Conservation (phyloP, 2,329 filamentous ascomycete species). For the Fusarium robinianum region DNA sequence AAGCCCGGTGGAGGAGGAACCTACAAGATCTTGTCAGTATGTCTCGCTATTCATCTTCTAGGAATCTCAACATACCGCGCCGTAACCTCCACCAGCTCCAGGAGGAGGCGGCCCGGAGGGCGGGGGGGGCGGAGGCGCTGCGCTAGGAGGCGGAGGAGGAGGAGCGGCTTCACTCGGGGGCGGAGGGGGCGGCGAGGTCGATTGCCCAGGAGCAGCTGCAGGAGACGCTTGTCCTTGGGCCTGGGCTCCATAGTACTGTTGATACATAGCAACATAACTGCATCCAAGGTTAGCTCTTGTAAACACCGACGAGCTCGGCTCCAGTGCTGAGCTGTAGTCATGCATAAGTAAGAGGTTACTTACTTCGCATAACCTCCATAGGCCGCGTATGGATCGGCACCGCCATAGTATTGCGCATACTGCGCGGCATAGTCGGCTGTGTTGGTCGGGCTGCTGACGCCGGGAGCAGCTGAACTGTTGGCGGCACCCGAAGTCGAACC, state of each 20-base stretch:
- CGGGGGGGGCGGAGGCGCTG: constrained; percentile 56
- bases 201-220: constrained; percentile 47
- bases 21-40: constrained; percentile 40
- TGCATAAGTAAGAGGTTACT: constrained; percentile 28
- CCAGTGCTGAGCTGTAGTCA: not conserved
- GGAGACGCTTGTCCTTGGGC: constrained; percentile 53
- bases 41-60: not conserved
- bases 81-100: constrained; percentile 55
- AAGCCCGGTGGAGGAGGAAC: constrained; percentile 62
- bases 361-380: constrained; percentile 88
- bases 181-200: constrained; percentile 60
- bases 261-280: constrained; percentile 72
- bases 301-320: not conserved
- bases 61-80: constrained; percentile 57
- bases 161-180: constrained; percentile 64
- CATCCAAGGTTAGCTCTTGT: constrained; percentile 28
- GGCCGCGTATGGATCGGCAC: constrained; percentile 81
- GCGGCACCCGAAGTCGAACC: constrained; percentile 38
- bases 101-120: constrained; percentile 54
- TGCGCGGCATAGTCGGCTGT: constrained; percentile 72
- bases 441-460: constrained; percentile 36
- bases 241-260: constrained; percentile 66
- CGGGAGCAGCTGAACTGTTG: constrained; percentile 45
- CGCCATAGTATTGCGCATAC: constrained; percentile 81
- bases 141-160: constrained; percentile 61